phyloP scores from a whole-genome alignment of 2,329 filamentous ascomycete genomes.

The Aureobasidium lini region DNA sequence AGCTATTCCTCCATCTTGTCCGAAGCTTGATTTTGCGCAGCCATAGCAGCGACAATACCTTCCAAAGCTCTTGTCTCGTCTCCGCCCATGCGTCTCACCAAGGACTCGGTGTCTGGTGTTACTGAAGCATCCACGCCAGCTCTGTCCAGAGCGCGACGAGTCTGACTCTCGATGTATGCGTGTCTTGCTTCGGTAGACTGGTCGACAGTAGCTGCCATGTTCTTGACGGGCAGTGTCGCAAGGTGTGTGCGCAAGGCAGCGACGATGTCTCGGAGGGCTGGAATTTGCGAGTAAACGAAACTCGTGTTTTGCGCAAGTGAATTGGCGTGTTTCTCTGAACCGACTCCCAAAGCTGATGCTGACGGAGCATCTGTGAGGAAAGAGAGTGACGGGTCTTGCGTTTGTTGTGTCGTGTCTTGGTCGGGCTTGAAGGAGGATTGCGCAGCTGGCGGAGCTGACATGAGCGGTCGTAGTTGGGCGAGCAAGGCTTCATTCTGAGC shows the following conservation, averaged over 20 bases:
- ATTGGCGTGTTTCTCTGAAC: constrained; percentile 22
- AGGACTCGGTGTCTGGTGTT: constrained; percentile 23
- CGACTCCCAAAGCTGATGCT: constrained; percentile 40
- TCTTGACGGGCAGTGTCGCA: constrained; percentile 29
- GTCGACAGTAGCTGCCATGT: constrained; percentile 21
- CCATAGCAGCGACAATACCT: constrained; percentile 28
- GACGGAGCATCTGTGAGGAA: constrained; percentile 48
- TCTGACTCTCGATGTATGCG: constrained; percentile 77
- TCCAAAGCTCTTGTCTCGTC: constrained; percentile 33
- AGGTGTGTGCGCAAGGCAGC: constrained; percentile 61
- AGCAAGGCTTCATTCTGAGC: constrained; percentile 66
- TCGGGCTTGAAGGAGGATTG: constrained; percentile 5
- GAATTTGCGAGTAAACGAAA: constrained; percentile 77
- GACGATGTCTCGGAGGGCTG: constrained; percentile 66
- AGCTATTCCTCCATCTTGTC: constrained; percentile 16
- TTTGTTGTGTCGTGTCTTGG: constrained; percentile 19
- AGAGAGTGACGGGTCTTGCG: constrained; percentile 37
- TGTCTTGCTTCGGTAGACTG: constrained; percentile 59
- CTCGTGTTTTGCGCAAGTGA: constrained; percentile 60
- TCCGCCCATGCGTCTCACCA: constrained; percentile 23
- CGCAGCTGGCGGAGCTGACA: constrained; percentile 30
- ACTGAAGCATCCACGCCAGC: constrained; percentile 52
- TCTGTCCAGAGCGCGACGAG: constrained; percentile 67
- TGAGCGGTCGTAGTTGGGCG: constrained; percentile 52
- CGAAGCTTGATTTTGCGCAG: constrained; percentile 14